These are phyloP conservation scores for Roridomyces roridus DNA, from an alignment of 768 basidiomycete genomes.

Conservation along the genomic window DNA sequence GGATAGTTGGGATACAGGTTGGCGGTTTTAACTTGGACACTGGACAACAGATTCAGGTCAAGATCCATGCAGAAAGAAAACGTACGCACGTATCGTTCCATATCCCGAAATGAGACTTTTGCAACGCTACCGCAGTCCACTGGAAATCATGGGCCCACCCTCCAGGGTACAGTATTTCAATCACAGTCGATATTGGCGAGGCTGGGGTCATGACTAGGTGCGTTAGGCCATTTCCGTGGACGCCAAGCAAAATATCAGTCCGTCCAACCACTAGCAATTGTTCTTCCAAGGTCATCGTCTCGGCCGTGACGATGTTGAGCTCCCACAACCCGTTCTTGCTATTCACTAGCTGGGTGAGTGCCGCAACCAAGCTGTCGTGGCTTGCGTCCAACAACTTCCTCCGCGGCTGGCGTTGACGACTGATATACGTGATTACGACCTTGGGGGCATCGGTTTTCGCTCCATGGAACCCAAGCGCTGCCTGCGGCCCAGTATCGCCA, in stretches of 20 bases:
- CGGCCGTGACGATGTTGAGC: slow-evolving; percentile 64
- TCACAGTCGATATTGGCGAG: slow-evolving; percentile 76
- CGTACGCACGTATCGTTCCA: slow-evolving; percentile 78
- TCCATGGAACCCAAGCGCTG: no score
- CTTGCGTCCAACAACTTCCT: slow-evolving; percentile 61
- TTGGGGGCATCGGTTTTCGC: slow-evolving; percentile 38
- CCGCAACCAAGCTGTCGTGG: slow-evolving; percentile 58
- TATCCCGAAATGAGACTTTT: slow-evolving; percentile 60
- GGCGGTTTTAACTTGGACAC: slow-evolving; percentile 38
- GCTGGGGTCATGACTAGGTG: slow-evolving; percentile 87
- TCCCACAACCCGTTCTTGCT: slow-evolving; percentile 57
- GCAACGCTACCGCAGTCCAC: slow-evolving; percentile 78
- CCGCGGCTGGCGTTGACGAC: slow-evolving; percentile 61
- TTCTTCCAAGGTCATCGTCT: slow-evolving; percentile 74
- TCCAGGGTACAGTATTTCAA: slow-evolving; percentile 82
- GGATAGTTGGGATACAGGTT: slow-evolving; percentile 68
- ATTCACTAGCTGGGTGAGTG: slow-evolving; percentile 55
- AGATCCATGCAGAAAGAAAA: not conserved
- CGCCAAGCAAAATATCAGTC: slow-evolving; percentile 77
- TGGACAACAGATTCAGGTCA: slow-evolving; percentile 34
- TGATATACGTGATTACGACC: slow-evolving; percentile 76
- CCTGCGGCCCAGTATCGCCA: no score
- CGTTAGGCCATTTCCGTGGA: slow-evolving; percentile 84
- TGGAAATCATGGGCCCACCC: slow-evolving; percentile 90
- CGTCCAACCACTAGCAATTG: slow-evolving; percentile 70